phyloP scores from a whole-genome alignment of 1,284 basidiomycete species.

The Sphaerobolus stellatus region DNA sequence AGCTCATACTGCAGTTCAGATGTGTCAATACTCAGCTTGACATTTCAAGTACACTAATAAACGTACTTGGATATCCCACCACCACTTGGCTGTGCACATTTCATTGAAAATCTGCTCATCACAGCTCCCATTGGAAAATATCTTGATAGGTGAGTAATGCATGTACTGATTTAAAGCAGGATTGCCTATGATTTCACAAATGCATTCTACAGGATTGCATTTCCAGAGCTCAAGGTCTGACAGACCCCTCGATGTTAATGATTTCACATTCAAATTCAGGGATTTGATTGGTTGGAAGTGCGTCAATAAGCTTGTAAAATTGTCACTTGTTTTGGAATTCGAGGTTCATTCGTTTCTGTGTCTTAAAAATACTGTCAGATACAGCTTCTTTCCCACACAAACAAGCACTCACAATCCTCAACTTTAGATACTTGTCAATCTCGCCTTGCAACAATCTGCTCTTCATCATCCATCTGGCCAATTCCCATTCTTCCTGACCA shows the following conservation, averaged over 20 bases:
- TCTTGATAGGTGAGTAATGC: conserved; percentile 24
- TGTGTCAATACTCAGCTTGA: background rate
- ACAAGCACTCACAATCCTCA: too few species aligned
- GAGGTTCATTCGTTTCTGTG: conserved; percentile 11
- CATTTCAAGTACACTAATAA: too few species aligned
- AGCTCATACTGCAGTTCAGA: background rate
- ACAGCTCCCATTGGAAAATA: conserved; percentile 17
- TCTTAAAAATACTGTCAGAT: too few species aligned
- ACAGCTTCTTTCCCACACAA: too few species aligned
- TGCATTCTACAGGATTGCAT: conserved; percentile 30
- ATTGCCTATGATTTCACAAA: conserved; percentile 34
- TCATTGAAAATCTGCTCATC: conserved; percentile 15
- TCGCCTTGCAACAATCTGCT: conserved; percentile 19
- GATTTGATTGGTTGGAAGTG: conserved; percentile 18
- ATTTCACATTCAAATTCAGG: conserved; percentile 18
- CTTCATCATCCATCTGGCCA: conserved; percentile 22
- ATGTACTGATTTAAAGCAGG: conserved; percentile 25
- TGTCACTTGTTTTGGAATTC: conserved; percentile 19
- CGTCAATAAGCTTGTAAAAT: conserved; percentile 20
- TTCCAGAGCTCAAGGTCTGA: conserved; percentile 31
- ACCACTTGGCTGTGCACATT: conserved; percentile 28
- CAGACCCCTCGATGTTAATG: conserved; percentile 21
- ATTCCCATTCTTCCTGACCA: conserved; percentile 22
- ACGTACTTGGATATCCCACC: conserved; percentile 28
- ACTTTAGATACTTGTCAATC: conserved; percentile 24